Base-by-base conservation (phyloP, 73 alveolate genomes). In the Paramecium primaurelia region DNA sequence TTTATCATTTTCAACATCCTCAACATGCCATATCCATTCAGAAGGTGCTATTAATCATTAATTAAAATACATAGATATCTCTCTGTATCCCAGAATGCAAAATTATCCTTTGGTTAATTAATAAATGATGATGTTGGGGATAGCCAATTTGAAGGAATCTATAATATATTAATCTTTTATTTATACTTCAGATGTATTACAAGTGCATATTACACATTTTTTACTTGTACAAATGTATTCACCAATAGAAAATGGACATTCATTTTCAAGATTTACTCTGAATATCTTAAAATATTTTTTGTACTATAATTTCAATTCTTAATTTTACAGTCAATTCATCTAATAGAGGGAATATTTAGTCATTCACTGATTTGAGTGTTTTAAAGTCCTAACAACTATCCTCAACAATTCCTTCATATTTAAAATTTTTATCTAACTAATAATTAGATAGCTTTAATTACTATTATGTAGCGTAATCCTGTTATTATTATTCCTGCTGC, bases 11-110 rank as follows among this genome's bases (percentile, higher is more conserved):
- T 89, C 88, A 10, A 89, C 32, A 45, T 89, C 94, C 32, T 89
- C 94, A 18, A 89, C 94, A 47, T 83, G 86, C 92, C 91, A 89
- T 16, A 47, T 47, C 94, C 91, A 89, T 45, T 89, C 90, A 26
- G 86, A 58, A 22, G 92, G 75, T 5, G 54, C 84, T 64, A 64
- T 8, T 4, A 7, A 0, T 64, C 30, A 64, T 11, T 32, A 2
- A 64, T 32, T 3, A 2, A 8, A 1, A 8, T 64, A 64, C 84
- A 32, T 89, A 36, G 32, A 1, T 44, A 58, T 14, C 92, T 38
- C 58, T 89, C 94, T 26, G 58, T 28, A 20, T 58, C 94, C 94
- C 94, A 89, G 10, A 71, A 77, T 22, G 94, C 86, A 4, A 71
- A 89, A 30, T 89, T 71, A 40, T 73, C 64, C 18, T 36, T 73